Percentiles rank a stretch among this genome's conserved stretches.
Evolutionary conservation across 805 yeast species (phyloP).

Genomic region (Teunomyces gatunensis): DNA sequence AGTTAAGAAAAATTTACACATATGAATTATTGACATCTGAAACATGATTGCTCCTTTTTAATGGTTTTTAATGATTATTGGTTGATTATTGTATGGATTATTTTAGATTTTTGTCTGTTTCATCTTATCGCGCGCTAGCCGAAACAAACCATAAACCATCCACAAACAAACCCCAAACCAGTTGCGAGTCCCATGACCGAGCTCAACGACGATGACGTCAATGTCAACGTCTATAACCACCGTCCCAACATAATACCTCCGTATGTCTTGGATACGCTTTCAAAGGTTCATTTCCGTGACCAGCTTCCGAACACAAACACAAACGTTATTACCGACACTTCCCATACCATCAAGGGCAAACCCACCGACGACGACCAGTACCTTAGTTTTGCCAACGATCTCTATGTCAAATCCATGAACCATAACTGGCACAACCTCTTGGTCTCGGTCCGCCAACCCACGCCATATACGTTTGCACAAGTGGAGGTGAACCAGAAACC

Average conservation of each 20-base stretch:
- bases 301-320: conserved; percentile 31
- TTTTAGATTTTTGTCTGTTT: too few species aligned
- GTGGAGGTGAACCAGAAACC: background rate
- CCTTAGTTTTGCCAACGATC: conserved; percentile 36
- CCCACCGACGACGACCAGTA: conserved; percentile 27
- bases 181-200: background rate
- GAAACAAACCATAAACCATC: background rate
- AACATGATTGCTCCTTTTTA: too few species aligned
- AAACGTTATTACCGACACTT: conserved; percentile 12
- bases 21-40: too few species aligned
- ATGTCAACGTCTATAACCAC: conserved; percentile 33
- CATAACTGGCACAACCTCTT: conserved; percentile 53
- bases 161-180: background rate
- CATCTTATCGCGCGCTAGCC: background rate
- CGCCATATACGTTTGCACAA: conserved; percentile 21
- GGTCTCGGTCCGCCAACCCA: conserved; percentile 45
- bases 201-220: conserved; percentile 13
- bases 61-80: too few species aligned
- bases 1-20: too few species aligned
- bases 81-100: too few species aligned
- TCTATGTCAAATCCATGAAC: conserved; percentile 36
- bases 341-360: background rate
- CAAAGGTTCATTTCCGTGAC: conserved; percentile 40
- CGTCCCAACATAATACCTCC: conserved; percentile 51
- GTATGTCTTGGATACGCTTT: conserved; percentile 58